Evolutionary conservation across 1,284 basidiomycete species (phyloP), one percentile per base, ranked within the genome.

Genomic region (Trichosporon faecale): DNA sequence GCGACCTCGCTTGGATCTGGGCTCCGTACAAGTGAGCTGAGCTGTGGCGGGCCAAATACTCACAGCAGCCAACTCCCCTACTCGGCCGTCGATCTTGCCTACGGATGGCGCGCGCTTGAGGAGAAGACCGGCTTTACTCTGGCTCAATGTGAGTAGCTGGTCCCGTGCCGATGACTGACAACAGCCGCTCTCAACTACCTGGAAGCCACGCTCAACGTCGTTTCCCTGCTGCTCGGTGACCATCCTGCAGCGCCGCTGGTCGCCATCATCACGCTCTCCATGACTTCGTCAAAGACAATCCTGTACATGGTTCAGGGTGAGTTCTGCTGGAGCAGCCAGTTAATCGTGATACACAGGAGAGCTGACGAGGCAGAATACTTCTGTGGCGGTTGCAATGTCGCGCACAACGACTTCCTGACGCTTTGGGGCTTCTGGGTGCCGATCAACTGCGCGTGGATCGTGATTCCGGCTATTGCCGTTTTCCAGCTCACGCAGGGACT

Each of bases 1-100:
- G 93, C 1, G 91, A 94, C 82, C 85, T 94, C 49, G 89, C 92
- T 75, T 94, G 91, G 92, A 88, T 95, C 64, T 95, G 93, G 93
- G 85, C 87, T 73, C 92, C 92, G 1, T 94, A 94, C 79, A 87
- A 85, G 68, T 82, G 77, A 74, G 78, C 76, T 25, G 3, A 37
- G 29, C 2, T 6, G n/a, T 25, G 14, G 31, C 3, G 1, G 1
- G 35, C 35, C 2, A 11, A 29, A n/a, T n/a, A n/a, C 68, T 68
- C 49, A 70, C 71, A 7, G 6, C 57, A 72, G 71, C 66, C 65
- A 68, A 66, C 66, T 79, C 11, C 77, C 77, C 1, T 82, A 80
- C 69, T 71, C 72, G 11, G 85, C 90, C 60, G 85, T 95, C 66
- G 91, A 92, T 78, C 85, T 86, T 71, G 88, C 88, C 12, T 96